Evolutionary conservation across 192 early-diverging fungal genomes (phyloP).

Genomic region (Gaertneriomyces sp.): DNA sequence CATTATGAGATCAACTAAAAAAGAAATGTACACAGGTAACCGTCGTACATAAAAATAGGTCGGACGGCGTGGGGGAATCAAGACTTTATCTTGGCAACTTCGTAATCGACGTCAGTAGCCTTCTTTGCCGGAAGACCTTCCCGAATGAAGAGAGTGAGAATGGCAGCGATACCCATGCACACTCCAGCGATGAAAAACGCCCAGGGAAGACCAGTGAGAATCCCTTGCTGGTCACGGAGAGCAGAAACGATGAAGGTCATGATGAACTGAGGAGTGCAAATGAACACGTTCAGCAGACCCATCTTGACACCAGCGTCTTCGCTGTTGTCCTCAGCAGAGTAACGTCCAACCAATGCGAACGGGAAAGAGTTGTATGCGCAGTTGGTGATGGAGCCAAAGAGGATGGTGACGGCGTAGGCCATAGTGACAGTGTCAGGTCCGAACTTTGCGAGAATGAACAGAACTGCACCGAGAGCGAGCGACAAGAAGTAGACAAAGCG

Average conservation of each 20-base stretch:
- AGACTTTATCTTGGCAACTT: no score
- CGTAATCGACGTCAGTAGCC: no score
- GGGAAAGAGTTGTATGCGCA: constrained; percentile 7
- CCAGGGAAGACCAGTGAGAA: neutral
- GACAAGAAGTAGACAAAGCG: neutral
- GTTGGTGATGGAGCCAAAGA: constrained; percentile 3
- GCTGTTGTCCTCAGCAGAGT: constrained; percentile 8
- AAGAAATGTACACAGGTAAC: no score
- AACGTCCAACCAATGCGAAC: constrained; percentile 9
- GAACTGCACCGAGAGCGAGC: constrained; percentile 5
- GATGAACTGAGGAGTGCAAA: constrained; percentile 9
- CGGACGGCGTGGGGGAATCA: no score
- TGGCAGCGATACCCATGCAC: constrained; percentile 5
- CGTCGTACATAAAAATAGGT: no score
- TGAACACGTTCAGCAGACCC: constrained; percentile 10
- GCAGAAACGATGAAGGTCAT: constrained; percentile 10
- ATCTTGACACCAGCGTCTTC: constrained; percentile 7
- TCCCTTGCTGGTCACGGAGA: neutral
- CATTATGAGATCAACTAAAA: no score
- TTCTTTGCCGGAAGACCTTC: neutral
- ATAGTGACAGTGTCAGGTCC: constrained; percentile 1
- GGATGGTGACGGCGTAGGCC: constrained; percentile 6
- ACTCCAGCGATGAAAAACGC: constrained; percentile 4
- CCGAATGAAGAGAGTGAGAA: neutral
- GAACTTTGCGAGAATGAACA: constrained; percentile 8